Evolutionary conservation across 2,329 filamentous ascomycete species (phyloP).

Genomic region (Phialocephala sp.): DNA sequence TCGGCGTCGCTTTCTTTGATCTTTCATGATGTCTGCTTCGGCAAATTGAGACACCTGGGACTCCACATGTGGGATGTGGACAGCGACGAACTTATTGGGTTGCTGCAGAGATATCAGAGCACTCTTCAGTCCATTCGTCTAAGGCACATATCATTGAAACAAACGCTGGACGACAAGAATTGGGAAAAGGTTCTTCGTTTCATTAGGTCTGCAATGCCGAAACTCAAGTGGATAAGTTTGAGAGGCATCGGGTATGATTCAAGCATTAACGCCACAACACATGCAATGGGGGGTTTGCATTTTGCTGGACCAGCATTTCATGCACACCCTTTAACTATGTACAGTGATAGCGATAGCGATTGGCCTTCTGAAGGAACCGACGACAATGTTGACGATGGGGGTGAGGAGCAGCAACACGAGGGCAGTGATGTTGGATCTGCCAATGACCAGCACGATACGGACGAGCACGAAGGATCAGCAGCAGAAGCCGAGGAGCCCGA

Average conservation of each 20-base stretch:
- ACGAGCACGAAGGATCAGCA: slow-evolving; percentile 36
- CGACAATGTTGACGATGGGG: slow-evolving; percentile 39
- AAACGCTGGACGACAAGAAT: slow-evolving; percentile 44
- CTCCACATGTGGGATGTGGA: slow-evolving; percentile 68
- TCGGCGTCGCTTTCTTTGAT: slow-evolving; percentile 62
- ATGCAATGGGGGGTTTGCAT: slow-evolving; percentile 47
- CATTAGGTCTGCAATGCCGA: slow-evolving; percentile 59
- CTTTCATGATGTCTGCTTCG: slow-evolving; percentile 67
- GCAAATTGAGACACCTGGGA: slow-evolving; percentile 65
- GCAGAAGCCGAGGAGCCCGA: slow-evolving; percentile 25
- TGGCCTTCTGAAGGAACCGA: slow-evolving; percentile 31
- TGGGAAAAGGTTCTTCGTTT: slow-evolving; percentile 66
- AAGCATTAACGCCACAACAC: neutral
- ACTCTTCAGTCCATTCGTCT: slow-evolving; percentile 64
- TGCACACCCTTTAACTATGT: neutral
- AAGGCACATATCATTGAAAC: slow-evolving; percentile 63
- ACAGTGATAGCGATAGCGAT: slow-evolving; percentile 49
- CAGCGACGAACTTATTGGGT: slow-evolving; percentile 62
- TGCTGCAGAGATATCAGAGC: slow-evolving; percentile 60
- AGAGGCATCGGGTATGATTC: slow-evolving; percentile 62
- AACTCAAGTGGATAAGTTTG: slow-evolving; percentile 67
- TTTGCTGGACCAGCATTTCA: slow-evolving; percentile 36
- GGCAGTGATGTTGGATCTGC: slow-evolving; percentile 9
- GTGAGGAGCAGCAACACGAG: slow-evolving; percentile 22
- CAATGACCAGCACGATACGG: slow-evolving; percentile 17